Evolutionary conservation across 176 grass and related monocot genomes (phyloP).

Genomic region (Chloris gayana): DNA sequence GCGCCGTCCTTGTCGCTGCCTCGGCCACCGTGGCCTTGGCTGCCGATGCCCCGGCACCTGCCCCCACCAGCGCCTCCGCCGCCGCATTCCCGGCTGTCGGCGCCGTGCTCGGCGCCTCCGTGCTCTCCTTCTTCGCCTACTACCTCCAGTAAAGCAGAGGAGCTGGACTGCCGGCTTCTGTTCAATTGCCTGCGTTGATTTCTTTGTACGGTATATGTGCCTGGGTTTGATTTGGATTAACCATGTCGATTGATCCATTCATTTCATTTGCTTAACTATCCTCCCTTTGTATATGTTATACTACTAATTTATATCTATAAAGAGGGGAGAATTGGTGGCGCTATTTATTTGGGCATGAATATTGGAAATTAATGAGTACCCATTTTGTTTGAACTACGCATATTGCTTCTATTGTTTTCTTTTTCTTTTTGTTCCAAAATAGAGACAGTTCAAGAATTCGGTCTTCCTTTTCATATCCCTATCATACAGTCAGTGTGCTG

Average conservation of each 20-base stretch:
- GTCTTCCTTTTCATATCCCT: neutral
- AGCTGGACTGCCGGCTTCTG: neutral
- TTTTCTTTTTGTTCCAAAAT: neutral
- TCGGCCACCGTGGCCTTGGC: conserved; percentile 66
- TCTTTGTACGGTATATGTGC: neutral
- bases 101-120: conserved; percentile 52
- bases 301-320: conserved; percentile 17
- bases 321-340: conserved; percentile 15
- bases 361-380: conserved; percentile 29
- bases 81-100: conserved; percentile 50
- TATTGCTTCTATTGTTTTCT: neutral
- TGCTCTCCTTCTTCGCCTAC: conserved; percentile 83
- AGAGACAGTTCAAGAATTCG: neutral
- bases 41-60: conserved; percentile 57
- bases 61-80: conserved; percentile 54
- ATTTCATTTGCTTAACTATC: conserved; percentile 19
- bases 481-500: no score
- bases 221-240: neutral
- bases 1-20: conserved; percentile 61
- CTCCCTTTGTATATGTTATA: conserved; percentile 10
- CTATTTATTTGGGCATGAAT: conserved; percentile 28
- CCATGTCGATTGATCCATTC: conserved; percentile 37
- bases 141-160: conserved; percentile 60
- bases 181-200: conserved; percentile 7
- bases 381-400: neutral